Percentiles rank a stretch among this genome's conserved stretches.
Evolutionary conservation across 202 grass and related monocot genomes (phyloP).

Genomic region (Schoenoplectus triqueter): DNA sequence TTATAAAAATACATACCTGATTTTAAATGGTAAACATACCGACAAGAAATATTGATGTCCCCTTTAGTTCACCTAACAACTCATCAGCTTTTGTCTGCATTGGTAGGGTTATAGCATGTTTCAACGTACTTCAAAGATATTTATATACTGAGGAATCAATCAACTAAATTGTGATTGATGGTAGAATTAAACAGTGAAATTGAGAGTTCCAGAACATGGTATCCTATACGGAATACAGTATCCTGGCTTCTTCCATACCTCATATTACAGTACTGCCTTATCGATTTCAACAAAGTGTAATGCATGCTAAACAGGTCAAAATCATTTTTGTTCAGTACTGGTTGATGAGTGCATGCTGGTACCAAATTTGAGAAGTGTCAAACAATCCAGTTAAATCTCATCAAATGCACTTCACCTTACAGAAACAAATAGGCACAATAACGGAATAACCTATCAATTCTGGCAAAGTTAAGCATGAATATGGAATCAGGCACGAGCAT

Average conservation of each 20-base stretch:
- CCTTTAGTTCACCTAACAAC: conserved; percentile 65
- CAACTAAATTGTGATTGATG: not conserved
- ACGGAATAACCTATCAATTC: not conserved
- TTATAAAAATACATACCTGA: not conserved
- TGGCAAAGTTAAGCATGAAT: not conserved
- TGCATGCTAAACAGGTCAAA: conserved; percentile 1
- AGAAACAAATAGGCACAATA: not conserved
- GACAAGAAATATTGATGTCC: conserved; percentile 86
- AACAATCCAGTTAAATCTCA: not conserved
- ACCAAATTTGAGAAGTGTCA: not conserved
- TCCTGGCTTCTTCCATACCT: not conserved
- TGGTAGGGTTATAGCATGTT: conserved; percentile 27
- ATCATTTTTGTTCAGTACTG: not conserved
- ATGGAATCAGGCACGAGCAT: not conserved
- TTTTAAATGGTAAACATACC: conserved; percentile 44
- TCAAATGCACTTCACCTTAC: not conserved
- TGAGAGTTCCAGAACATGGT: not conserved
- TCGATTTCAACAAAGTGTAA: not conserved
- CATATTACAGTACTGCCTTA: not conserved
- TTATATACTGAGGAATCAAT: conserved; percentile 4
- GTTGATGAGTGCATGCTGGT: not conserved
- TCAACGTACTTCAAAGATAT: not conserved
- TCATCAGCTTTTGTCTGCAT: conserved; percentile 79
- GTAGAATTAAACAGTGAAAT: not conserved
- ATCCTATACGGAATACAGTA: not conserved